Conservation (phyloP, 345 rosid genomes). For the Nasturtium officinale region DNA sequence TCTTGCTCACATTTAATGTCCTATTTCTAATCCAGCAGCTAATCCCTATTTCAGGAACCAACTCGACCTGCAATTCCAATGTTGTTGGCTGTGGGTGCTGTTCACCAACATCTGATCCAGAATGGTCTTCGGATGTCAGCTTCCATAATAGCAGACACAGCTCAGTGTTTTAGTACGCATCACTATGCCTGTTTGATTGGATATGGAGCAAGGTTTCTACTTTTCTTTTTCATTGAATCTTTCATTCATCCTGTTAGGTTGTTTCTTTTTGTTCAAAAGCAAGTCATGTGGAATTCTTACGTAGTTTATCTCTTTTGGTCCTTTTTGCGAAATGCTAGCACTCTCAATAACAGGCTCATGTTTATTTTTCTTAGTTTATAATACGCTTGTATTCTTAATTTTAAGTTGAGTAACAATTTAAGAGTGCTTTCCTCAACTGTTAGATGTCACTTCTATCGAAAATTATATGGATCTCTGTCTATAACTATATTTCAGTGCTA, state of each 20-base stretch:
- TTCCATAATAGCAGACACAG: constrained; percentile 91
- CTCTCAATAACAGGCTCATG: constrained; percentile 11
- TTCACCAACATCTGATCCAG: constrained; percentile 98
- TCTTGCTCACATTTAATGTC: not conserved
- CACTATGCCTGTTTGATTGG: constrained; percentile 98
- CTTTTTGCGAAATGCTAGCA: constrained; percentile 8
- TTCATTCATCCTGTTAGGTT: constrained; percentile 11
- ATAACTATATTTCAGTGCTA: constrained; percentile 61
- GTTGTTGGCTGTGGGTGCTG: constrained; percentile 96
- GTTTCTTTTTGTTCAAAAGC: constrained; percentile 21
- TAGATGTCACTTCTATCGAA: not conserved
- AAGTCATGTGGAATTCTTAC: constrained; percentile 10
- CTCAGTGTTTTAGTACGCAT: constrained; percentile 99
- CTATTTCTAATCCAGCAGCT: constrained; percentile 21
- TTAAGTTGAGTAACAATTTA: not conserved
- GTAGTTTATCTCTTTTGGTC: constrained; percentile 2
- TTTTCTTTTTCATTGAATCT: constrained; percentile 21
- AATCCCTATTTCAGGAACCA: constrained; percentile 62
- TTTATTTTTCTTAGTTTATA: constrained; percentile 10
- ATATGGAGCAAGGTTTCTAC: constrained; percentile 90
- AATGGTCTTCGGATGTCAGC: constrained; percentile 96
- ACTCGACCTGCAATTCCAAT: constrained; percentile 94
- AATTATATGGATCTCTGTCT: constrained; percentile 21
- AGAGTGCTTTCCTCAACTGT: constrained; percentile 22
- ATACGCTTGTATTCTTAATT: constrained; percentile 1